phyloP scores from a whole-genome alignment of 345 rosid genomes.

The Boechera stricta region DNA sequence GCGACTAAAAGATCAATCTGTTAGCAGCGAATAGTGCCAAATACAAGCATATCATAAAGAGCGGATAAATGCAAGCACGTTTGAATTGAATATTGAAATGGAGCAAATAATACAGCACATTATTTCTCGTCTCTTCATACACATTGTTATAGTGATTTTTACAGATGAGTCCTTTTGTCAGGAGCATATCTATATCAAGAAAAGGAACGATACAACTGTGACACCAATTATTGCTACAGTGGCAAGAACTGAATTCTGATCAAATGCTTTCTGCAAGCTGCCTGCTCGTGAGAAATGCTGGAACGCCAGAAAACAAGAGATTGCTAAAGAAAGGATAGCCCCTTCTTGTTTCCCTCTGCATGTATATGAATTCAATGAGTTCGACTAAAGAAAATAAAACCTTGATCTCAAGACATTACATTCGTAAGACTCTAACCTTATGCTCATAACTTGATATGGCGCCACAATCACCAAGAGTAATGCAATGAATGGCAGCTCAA shows the following conservation, averaged over 20 bases:
- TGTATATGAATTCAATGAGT: slow-evolving; percentile 27
- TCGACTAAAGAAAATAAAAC: slow-evolving; percentile 8
- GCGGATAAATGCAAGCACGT: slow-evolving; percentile 2
- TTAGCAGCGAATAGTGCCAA: slow-evolving; percentile 17
- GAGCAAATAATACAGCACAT: slow-evolving; percentile 24
- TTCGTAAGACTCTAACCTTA: slow-evolving; percentile 58
- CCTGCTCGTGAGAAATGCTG: slow-evolving; percentile 85
- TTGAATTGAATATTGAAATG: slow-evolving; percentile 9
- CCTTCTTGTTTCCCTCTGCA: slow-evolving; percentile 83
- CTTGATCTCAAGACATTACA: slow-evolving; percentile 9
- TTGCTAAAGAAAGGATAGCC: slow-evolving; percentile 59
- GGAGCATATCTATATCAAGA: slow-evolving; percentile 37
- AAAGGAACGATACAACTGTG: slow-evolving; percentile 53
- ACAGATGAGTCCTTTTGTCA: slow-evolving; percentile 29
- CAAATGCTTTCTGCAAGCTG: slow-evolving; percentile 69
- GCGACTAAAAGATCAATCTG: background rate
- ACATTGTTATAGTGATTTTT: slow-evolving; percentile 42
- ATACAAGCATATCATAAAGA: slow-evolving; percentile 21
- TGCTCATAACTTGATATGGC: slow-evolving; percentile 64
- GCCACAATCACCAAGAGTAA: slow-evolving; percentile 74
- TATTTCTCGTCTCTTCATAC: slow-evolving; percentile 35
- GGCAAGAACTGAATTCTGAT: slow-evolving; percentile 81
- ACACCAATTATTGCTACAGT: slow-evolving; percentile 66
- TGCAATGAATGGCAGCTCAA: slow-evolving; percentile 82
- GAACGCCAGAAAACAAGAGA: slow-evolving; percentile 76